phyloP scores from a whole-genome alignment of 331 rosid genomes.

The Erythrophleum ivorense region DNA sequence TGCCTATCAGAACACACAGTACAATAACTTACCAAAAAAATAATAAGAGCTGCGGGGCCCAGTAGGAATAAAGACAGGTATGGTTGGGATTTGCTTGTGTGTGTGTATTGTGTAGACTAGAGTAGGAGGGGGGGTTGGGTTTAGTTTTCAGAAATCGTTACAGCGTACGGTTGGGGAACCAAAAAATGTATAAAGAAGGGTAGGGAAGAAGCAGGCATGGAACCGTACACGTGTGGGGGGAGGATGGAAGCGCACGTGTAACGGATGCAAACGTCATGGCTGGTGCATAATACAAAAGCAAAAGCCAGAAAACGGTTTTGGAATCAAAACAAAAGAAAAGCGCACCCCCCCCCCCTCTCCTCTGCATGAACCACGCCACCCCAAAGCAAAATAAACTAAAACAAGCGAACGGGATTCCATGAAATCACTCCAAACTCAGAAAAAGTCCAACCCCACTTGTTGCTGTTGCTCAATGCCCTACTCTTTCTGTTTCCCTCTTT shows the following conservation, averaged over 20 bases:
- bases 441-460: too few species aligned
- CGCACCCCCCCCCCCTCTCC: background rate
- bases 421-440: background rate
- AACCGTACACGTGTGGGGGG: conserved; percentile 42
- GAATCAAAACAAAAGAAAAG: background rate
- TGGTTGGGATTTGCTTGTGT: background rate
- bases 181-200: background rate
- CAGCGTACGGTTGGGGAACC: background rate
- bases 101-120: background rate
- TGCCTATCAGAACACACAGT: too few species aligned
- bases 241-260: conserved; percentile 49
- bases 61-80: background rate
- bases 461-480: too few species aligned
- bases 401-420: background rate
- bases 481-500: background rate
- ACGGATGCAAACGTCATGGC: conserved; percentile 23
- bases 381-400: too few species aligned
- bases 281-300: background rate
- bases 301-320: conserved; percentile 31
- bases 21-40: too few species aligned
- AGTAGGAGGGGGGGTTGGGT: background rate
- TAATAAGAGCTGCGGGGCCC: too few species aligned
- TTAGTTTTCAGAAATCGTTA: too few species aligned
- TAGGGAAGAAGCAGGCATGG: background rate
- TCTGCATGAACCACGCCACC: background rate